phyloP scores from a whole-genome alignment of 768 basidiomycete genomes.

The Serendipita sp. region DNA sequence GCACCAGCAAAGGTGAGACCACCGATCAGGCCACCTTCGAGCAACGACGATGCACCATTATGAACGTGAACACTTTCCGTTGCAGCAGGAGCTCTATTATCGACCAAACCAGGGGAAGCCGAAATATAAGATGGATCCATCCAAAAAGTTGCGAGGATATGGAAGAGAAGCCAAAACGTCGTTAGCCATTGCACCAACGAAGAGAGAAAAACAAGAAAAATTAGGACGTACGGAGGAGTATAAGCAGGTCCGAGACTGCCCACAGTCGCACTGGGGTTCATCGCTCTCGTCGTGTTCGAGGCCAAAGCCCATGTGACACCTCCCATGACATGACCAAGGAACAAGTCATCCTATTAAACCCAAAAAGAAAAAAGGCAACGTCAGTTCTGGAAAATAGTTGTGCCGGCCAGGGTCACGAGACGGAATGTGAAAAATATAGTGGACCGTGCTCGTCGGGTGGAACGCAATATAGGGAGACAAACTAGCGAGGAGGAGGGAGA shows the following conservation, averaged over 20 bases:
- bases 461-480: no score
- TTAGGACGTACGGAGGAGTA: neutral
- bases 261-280: slow-evolving; percentile 46
- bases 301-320: slow-evolving; percentile 61
- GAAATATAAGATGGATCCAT: neutral
- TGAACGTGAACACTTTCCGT: no score
- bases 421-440: neutral
- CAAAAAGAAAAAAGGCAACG: no score
- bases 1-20: neutral
- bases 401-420: no score
- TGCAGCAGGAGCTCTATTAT: no score
- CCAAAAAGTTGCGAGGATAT: no score
- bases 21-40: neutral
- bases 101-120: neutral
- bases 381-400: no score
- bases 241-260: slow-evolving; percentile 22
- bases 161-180: neutral
- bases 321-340: slow-evolving; percentile 55
- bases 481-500: no score
- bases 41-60: no score
- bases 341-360: slow-evolving; percentile 38
- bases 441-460: neutral
- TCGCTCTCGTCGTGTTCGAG: slow-evolving; percentile 54
- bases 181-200: neutral
- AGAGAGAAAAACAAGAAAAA: neutral